Evolutionary conservation across 2,329 filamentous ascomycete genomes (phyloP).

Genomic region (Diplodia corticola): DNA sequence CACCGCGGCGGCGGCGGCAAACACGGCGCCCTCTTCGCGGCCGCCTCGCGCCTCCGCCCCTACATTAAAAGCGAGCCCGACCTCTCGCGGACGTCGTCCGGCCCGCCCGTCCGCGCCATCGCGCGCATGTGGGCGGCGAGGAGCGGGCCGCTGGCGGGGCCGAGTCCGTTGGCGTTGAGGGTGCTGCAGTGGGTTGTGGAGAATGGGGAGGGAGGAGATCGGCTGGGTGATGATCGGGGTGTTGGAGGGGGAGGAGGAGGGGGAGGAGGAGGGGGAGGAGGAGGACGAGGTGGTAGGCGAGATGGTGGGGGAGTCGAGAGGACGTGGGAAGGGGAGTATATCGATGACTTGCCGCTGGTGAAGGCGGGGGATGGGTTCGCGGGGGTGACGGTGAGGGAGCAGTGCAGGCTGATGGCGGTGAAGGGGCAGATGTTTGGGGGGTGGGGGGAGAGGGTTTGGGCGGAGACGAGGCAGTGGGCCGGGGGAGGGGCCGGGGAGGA

Average conservation of each 20-base stretch:
- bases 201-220: too few species aligned
- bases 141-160: neutral
- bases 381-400: neutral
- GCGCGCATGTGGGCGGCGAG: neutral
- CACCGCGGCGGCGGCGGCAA: too few species aligned
- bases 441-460: neutral
- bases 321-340: neutral
- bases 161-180: neutral
- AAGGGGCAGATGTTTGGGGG: neutral
- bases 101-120: neutral
- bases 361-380: neutral
- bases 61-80: neutral
- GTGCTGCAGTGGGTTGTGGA: neutral
- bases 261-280: neutral
- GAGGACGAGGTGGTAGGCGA: neutral
- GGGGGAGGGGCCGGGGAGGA: neutral
- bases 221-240: neutral
- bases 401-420: neutral
- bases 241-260: neutral
- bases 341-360: neutral
- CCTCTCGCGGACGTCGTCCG: neutral
- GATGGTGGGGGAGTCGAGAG: too few species aligned
- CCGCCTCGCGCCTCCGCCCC: too few species aligned
- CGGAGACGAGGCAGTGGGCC: too few species aligned
- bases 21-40: too few species aligned